A percentile compares a stretch with the other conserved stretches of the same genome.
phyloP scores from a whole-genome alignment of 2,329 filamentous ascomycete species.

The Rutstroemia sp. region DNA sequence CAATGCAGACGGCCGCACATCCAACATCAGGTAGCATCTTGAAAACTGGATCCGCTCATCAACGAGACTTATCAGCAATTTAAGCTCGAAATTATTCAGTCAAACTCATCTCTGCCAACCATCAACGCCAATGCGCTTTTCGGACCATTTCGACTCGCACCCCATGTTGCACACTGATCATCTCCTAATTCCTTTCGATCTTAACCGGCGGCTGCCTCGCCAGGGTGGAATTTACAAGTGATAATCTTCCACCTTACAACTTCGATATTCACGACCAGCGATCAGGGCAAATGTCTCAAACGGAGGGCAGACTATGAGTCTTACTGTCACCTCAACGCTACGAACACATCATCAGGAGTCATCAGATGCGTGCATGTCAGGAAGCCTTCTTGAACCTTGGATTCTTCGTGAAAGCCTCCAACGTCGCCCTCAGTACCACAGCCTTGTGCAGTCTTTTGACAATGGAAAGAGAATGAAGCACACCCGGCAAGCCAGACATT shows the following conservation, averaged over 20 bases:
- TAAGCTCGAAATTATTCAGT: constrained; percentile 4
- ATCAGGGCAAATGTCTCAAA: constrained; percentile 6
- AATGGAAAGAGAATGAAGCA: neutral
- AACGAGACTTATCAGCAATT: constrained; percentile 2
- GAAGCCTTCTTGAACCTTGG: neutral
- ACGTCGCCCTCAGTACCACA: neutral
- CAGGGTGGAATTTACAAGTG: constrained; percentile 1
- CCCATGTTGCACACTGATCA: constrained; percentile 5
- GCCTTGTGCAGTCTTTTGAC: neutral
- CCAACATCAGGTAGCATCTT: constrained; percentile 13
- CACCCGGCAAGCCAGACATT: constrained; percentile 6
- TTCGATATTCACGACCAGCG: neutral
- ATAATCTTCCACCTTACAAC: constrained; percentile 4
- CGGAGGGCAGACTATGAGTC: neutral
- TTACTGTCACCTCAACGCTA: neutral
- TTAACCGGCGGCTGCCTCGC: constrained; percentile 1
- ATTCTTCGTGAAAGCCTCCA: too few relatives aligned
- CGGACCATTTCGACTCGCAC: constrained; percentile 4
- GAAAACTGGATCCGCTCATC: constrained; percentile 7
- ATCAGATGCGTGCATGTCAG: neutral
- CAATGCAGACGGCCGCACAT: constrained; percentile 14
- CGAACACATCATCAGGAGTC: constrained; percentile 7
- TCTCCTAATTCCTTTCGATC: constrained; percentile 1
- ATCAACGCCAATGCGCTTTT: constrained; percentile 3
- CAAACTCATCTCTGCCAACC: constrained; percentile 3